Evolutionary conservation across 768 basidiomycete species (phyloP).

Genomic region (Suillus brevipes): DNA sequence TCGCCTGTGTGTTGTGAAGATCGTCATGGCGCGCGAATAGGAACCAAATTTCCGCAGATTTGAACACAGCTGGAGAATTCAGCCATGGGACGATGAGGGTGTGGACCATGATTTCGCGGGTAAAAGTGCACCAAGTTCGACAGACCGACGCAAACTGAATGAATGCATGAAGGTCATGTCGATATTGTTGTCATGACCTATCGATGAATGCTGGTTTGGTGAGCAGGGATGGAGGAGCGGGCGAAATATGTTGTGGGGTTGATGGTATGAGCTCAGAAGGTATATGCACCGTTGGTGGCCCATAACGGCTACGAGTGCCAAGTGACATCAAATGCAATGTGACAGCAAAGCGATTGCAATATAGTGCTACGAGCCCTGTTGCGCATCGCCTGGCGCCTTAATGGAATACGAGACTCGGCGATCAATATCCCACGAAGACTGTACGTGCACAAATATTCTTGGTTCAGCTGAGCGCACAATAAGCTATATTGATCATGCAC

Average conservation of each 20-base stretch:
- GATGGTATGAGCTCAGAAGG: not conserved
- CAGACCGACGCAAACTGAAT: not conserved
- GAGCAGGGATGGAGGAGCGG: not conserved
- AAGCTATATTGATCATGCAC: slow-evolving; percentile 94
- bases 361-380: not conserved
- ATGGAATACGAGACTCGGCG: too few species aligned
- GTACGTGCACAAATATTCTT: slow-evolving; percentile 69
- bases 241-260: not conserved
- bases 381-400: too few species aligned
- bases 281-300: not conserved
- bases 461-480: slow-evolving; percentile 86
- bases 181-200: not conserved
- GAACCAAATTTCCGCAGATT: not conserved
- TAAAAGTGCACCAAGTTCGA: not conserved
- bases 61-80: slow-evolving; percentile 4
- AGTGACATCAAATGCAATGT: not conserved
- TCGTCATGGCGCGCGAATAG: not conserved
- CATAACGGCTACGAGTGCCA: too few species aligned
- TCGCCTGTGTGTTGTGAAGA: not conserved
- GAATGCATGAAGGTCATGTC: not conserved
- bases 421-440: too few species aligned
- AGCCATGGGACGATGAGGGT: slow-evolving; percentile 30
- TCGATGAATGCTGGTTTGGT: not conserved
- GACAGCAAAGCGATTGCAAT: not conserved
- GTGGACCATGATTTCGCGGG: slow-evolving; percentile 21